Evolutionary conservation across 345 rosid genomes (phyloP).

Genomic region (Brassica napus): DNA sequence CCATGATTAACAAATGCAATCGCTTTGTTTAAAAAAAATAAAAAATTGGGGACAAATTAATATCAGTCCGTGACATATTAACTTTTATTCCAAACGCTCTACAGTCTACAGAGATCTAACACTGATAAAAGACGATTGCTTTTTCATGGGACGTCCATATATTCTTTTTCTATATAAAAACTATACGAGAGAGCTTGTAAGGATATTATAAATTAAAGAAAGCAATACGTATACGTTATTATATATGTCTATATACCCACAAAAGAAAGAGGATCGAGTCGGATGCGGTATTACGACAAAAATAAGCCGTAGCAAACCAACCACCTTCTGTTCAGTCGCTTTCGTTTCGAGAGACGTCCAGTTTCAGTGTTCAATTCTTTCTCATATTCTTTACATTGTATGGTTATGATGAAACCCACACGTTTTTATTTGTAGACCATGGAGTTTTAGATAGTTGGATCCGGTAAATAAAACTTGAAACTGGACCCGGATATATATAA

Average conservation of each 20-base stretch:
- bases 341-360: conserved; percentile 24
- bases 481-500: neutral
- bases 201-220: neutral
- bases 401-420: neutral
- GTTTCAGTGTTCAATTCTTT: conserved; percentile 32
- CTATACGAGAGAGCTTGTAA: neutral
- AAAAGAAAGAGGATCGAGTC: conserved; percentile 2
- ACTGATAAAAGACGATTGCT: neutral
- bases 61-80: conserved; percentile 18
- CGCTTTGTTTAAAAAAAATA: neutral
- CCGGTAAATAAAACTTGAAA: neutral
- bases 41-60: neutral
- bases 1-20: neutral
- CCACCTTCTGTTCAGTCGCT: conserved; percentile 31
- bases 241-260: neutral
- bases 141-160: neutral
- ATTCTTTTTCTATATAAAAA: neutral
- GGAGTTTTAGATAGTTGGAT: neutral
- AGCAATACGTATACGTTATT: conserved; percentile 9
- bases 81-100: neutral
- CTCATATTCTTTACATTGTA: neutral
- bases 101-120: neutral
- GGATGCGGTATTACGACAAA: conserved; percentile 10
- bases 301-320: conserved; percentile 22
- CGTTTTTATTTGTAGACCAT: conserved; percentile 5